These are phyloP conservation scores for Ettlia oleoabundans DNA, from an alignment of 139 green algal genomes.

Conservation along the genomic window DNA sequence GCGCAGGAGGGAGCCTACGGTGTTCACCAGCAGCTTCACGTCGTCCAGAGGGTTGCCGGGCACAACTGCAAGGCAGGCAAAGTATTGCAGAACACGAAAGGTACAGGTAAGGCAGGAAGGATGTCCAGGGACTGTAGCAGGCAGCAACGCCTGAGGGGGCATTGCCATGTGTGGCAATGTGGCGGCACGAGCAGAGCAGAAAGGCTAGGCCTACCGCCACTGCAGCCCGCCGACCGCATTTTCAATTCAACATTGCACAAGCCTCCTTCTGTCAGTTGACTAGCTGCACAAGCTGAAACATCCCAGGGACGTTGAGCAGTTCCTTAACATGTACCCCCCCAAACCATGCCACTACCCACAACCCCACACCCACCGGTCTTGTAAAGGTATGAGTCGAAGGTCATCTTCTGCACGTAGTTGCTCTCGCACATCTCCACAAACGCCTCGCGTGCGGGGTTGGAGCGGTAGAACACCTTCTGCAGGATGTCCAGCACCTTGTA, in stretches of 20 bases:
- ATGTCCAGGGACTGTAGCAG: neutral
- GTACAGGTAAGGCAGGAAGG: neutral
- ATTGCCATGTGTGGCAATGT: too few relatives aligned
- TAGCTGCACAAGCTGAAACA: too few relatives aligned
- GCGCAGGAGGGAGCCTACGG: slow-evolving; percentile 87
- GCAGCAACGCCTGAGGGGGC: too few relatives aligned
- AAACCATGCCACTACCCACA: too few relatives aligned
- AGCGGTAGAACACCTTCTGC: slow-evolving; percentile 94
- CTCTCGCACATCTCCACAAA: slow-evolving; percentile 99
- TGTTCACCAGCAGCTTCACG: slow-evolving; percentile 94
- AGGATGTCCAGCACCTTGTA: slow-evolving; percentile 99
- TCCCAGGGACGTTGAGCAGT: too few relatives aligned
- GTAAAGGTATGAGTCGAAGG: slow-evolving; percentile 99
- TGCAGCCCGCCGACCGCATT: too few relatives aligned
- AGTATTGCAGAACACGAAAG: neutral
- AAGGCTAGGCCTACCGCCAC: too few relatives aligned
- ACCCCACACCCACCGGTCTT: slow-evolving; percentile 88
- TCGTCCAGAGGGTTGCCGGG: slow-evolving; percentile 98
- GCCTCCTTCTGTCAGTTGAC: too few relatives aligned
- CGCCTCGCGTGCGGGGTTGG: slow-evolving; percentile 97
- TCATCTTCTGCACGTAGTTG: slow-evolving; percentile 99
- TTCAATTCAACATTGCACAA: too few relatives aligned
- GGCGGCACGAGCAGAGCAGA: too few relatives aligned
- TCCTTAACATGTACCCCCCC: too few relatives aligned
- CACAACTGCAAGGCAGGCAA: slow-evolving; percentile 73